Evolutionary conservation across 148 eudicot species (phyloP).

Genomic region (Rhododendron mucronatum): DNA sequence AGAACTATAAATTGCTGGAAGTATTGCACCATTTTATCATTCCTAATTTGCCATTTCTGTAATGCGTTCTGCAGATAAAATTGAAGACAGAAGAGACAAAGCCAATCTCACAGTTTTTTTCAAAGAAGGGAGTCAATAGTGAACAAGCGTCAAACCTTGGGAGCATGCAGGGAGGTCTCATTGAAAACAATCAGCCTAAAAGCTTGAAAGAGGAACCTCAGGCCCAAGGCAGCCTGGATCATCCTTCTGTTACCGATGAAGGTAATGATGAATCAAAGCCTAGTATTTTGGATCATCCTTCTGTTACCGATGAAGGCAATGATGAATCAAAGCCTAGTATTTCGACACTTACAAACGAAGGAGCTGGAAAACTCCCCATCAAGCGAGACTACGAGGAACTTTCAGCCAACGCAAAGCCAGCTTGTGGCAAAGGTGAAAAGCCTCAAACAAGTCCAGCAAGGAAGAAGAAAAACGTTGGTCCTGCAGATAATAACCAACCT

Average conservation of each 20-base stretch:
- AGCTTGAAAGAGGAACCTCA: conserved; percentile 40
- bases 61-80: conserved; percentile 49
- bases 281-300: conserved; percentile 12
- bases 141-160: conserved; percentile 26
- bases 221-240: conserved; percentile 11
- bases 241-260: not conserved
- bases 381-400: not conserved
- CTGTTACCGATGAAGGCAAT: not conserved
- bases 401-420: not conserved
- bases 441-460: conserved; percentile 27
- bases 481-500: conserved; percentile 54
- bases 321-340: conserved; percentile 22
- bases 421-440: conserved; percentile 19
- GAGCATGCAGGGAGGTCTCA: conserved; percentile 18
- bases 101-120: conserved; percentile 69
- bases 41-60: not conserved
- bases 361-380: not conserved
- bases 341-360: not conserved
- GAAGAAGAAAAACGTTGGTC: conserved; percentile 41
- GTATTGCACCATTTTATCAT: not conserved
- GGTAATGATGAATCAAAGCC: conserved; percentile 20
- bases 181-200: conserved; percentile 15
- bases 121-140: conserved; percentile 39
- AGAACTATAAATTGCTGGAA: not conserved
- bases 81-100: conserved; percentile 53